A percentile compares a stretch with the other conserved stretches of the same genome.
phyloP scores from a whole-genome alignment of 2,329 filamentous ascomycete genomes.

The Penicillium occitanis region DNA sequence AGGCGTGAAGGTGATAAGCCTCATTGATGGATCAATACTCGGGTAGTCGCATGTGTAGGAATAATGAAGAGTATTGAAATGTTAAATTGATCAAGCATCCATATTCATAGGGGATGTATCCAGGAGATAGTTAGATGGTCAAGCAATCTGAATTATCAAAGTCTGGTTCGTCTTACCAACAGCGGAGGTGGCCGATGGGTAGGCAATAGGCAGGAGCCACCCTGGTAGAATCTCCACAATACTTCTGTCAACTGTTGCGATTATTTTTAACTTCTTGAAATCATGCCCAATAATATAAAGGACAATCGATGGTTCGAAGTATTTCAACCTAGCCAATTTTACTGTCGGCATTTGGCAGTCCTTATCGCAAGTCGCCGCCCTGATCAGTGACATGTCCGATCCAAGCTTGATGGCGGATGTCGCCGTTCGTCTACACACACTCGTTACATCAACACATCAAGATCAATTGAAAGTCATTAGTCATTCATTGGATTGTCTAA shows the following conservation, averaged over 20 bases:
- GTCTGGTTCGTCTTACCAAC: background rate
- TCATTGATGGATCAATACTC: background rate
- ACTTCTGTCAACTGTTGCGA: background rate
- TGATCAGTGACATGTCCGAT: background rate
- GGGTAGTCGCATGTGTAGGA: background rate
- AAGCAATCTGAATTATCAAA: background rate
- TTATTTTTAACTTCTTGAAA: background rate
- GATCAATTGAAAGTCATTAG: background rate
- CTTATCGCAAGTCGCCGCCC: constrained; percentile 6
- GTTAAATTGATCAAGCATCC: background rate
- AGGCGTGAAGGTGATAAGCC: background rate
- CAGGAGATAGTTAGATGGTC: background rate
- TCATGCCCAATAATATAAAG: background rate
- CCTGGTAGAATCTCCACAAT: background rate
- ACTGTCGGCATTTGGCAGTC: background rate
- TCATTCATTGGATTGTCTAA: constrained; percentile 11
- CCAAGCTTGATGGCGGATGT: background rate
- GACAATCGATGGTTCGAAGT: background rate
- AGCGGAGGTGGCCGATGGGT: constrained; percentile 14
- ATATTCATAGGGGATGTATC: background rate
- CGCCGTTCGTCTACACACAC: constrained; percentile 1
- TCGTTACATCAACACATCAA: background rate
- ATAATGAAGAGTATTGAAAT: background rate
- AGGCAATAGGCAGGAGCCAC: background rate
- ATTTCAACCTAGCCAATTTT: background rate